Evolutionary conservation across 2,329 filamentous ascomycete species (phyloP), one percentile per base, ranked within the genome.

Genomic region (Aspergillus transmontanensis): DNA sequence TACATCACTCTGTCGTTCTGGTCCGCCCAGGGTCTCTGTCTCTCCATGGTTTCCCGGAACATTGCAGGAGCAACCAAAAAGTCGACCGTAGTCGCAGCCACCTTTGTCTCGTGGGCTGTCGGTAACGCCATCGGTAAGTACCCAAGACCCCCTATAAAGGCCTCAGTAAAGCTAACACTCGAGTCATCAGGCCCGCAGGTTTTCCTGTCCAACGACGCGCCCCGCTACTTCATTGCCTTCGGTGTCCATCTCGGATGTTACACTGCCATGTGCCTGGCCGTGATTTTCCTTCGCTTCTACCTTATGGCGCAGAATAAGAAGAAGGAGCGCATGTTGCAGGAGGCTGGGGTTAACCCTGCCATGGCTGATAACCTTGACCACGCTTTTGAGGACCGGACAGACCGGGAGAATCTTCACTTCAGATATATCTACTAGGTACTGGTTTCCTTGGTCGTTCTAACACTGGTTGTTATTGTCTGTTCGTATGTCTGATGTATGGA

Each of bases 1-100:
- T 93, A 93, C 78, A 89, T 93, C 65, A 89, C 87, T 0, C 83
- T 92, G 21, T 91, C 88, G 6, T 93, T 93, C 84, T 93, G 90
- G 90, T 88, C 90, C 0, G 89, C 89, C 0, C 86, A 90, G 70
- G 90, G 87, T 1, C 80, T 92, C 14, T 81, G 85, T 9, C 83
- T 92, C 69, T 89, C 87, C 16, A 84, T 92, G 81, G 83, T 91
- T 61, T 87, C 86, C 0, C 84, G 89, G 19, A 92, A 92, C 71
- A 81, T 91, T 11, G 90, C 87, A 30, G 90, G 90, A 0, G 88
- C 90, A 69, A 92, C 90, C 1, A 93, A 93, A 79, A 92, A 91
- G 75, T 84, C 85, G 0, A 84, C 89, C 11, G 87, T 86, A 7
- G 85, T 92, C 3, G 88, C 89, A 6, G 83, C 87, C 67, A 91